Percentiles rank a stretch among this genome's conserved stretches.
These are phyloP conservation scores for Schizopora paradoxa DNA, from an alignment of 1,284 basidiomycete genomes.

Conservation along the genomic window DNA sequence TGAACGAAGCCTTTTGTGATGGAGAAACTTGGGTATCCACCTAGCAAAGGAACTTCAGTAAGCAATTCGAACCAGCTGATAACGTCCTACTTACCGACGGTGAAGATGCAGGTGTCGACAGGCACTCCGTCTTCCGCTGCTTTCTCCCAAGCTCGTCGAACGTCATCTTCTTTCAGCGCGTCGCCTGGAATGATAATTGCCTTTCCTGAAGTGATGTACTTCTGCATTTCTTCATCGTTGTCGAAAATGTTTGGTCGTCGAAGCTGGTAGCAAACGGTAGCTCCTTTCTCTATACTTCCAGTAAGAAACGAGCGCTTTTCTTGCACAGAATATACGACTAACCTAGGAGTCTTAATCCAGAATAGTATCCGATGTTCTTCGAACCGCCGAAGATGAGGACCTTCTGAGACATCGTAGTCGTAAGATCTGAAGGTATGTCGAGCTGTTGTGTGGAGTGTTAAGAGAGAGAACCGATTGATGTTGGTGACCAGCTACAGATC, in stretches of 20 bases:
- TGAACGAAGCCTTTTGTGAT: slow-evolving; percentile 40
- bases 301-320: not conserved
- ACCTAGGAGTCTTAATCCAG: slow-evolving; percentile 48
- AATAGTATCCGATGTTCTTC: slow-evolving; percentile 56
- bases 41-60: slow-evolving; percentile 26
- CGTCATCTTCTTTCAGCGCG: slow-evolving; percentile 41
- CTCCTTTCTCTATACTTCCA: slow-evolving; percentile 43
- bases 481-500: no score
- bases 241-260: slow-evolving; percentile 42
- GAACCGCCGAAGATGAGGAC: slow-evolving; percentile 54
- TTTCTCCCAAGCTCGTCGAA: slow-evolving; percentile 43
- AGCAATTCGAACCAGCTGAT: not conserved
- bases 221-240: slow-evolving; percentile 37
- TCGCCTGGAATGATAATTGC: slow-evolving; percentile 47
- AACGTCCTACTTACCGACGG: slow-evolving; percentile 39
- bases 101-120: slow-evolving; percentile 46
- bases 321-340: slow-evolving; percentile 18
- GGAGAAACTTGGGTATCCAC: slow-evolving; percentile 37
- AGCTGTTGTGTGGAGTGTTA: no score
- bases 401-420: no score
- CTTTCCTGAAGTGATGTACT: slow-evolving; percentile 37
- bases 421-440: no score
- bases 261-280: slow-evolving; percentile 47
- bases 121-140: slow-evolving; percentile 23
- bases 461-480: no score